Evolutionary conservation across 1,284 basidiomycete genomes (phyloP), one percentile per base, ranked within the genome.

Genomic region (Pseudomicrostroma phylloplanum): DNA sequence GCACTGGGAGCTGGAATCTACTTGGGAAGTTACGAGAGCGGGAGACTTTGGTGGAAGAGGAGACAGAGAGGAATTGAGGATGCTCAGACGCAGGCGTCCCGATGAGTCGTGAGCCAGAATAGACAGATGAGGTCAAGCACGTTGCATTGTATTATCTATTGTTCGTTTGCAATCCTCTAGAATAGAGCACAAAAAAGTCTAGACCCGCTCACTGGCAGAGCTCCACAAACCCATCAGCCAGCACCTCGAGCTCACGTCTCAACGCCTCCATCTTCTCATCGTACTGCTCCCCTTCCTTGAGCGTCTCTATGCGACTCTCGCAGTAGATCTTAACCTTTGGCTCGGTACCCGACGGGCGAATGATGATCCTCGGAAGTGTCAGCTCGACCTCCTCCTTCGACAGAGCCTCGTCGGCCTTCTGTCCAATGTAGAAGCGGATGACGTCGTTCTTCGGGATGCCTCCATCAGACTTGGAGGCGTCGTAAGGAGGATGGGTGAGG

Each of bases 1-100:
- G 73, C 72, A 0, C 57, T 76, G 21, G 73, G 73, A 6, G 73
- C 73, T 0, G 73, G 72, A n/a, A 63, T 76, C 6, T 76, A 76
- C 59, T 57, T 76, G 6, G 72, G 73, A 23, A 66, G 66, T 40
- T 76, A 74, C 57, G 73, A 76, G 55, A 57, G 67, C 4, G 73
- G 73, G 1, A 58, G 73, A n/a, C 56, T 72, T 39, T 76, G 73
- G 73, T 76, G 73, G 73, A 17, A 25, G 51, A 25, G 21, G 21
- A 8, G 51, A 25, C 21, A 26, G 46, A 48, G 30, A 9, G 30
- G 30, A 36, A 36, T 36, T 9, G 30, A 36, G 30, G 30, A 36
- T 4, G 30, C 9, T 36, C 30, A 36, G 30, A 36, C 30, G 30
- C 30, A 36, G 30, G 9, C 30, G 30, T 36, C 30, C 30, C 9